phyloP scores from a whole-genome alignment of 1,284 basidiomycete genomes.

The Phenoliferia sp. region DNA sequence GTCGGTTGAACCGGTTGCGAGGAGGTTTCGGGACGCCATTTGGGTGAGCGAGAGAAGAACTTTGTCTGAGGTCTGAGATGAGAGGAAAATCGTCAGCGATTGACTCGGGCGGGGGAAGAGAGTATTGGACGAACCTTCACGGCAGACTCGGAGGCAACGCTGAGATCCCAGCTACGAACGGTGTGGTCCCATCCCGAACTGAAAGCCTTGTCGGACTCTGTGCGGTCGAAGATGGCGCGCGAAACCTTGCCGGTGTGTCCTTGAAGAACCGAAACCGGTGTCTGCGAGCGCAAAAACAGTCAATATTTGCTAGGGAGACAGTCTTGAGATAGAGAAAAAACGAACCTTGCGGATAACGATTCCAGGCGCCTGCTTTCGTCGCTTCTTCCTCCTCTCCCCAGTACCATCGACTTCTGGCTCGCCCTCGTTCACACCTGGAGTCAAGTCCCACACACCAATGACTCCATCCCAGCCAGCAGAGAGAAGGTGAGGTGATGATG shows the following conservation, averaged over 20 bases:
- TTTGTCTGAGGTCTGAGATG: constrained; percentile 40
- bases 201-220: constrained; percentile 30
- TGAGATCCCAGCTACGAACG: constrained; percentile 48
- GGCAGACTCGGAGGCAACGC: constrained; percentile 42
- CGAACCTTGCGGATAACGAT: constrained; percentile 42
- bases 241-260: constrained; percentile 70
- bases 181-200: constrained; percentile 48
- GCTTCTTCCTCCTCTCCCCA: constrained; percentile 47
- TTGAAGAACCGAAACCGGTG: constrained; percentile 61
- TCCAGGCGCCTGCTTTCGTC: constrained; percentile 40
- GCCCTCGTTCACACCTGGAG: constrained; percentile 51
- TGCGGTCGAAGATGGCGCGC: constrained; percentile 52
- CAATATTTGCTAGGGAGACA: not conserved
- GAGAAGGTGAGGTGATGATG: constrained; percentile 52
- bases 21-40: constrained; percentile 42
- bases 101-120: not conserved
- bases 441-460: constrained; percentile 61
- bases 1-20: constrained; percentile 50
- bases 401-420: constrained; percentile 56
- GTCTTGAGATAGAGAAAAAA: constrained; percentile 7
- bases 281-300: constrained; percentile 46
- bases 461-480: constrained; percentile 74
- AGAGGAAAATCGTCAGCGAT: not conserved
- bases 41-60: constrained; percentile 47
- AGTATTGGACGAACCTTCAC: constrained; percentile 40